phyloP scores from a whole-genome alignment of 495 filamentous ascomycete species.

The Daldinia decipiens region DNA sequence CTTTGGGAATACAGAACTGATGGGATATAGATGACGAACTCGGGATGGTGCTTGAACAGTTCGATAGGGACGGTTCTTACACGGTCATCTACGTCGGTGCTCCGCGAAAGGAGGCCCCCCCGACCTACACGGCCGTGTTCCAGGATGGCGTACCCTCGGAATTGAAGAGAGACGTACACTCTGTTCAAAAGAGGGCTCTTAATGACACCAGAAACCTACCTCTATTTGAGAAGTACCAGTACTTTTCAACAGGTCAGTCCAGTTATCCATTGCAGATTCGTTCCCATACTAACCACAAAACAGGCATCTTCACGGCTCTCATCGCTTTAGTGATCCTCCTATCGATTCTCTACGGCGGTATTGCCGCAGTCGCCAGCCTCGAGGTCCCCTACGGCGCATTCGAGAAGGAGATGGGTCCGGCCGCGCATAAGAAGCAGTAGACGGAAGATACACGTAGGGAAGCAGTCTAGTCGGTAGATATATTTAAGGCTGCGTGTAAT shows the following conservation, averaged over 20 bases:
- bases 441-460: constrained; percentile 41
- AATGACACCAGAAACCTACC: constrained; percentile 56
- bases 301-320: constrained; percentile 86
- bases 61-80: constrained; percentile 52
- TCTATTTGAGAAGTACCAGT: constrained; percentile 92
- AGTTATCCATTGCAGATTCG: not conserved
- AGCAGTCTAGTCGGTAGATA: constrained; percentile 2
- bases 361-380: constrained; percentile 79
- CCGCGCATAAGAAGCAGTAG: constrained; percentile 86
- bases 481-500: constrained; percentile 32
- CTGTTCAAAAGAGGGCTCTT: constrained; percentile 34
- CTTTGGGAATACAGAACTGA: constrained; percentile 25
- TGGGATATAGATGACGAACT: constrained; percentile 52
- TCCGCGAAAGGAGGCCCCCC: constrained; percentile 48
- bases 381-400: constrained; percentile 93
- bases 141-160: constrained; percentile 57
- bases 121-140: constrained; percentile 60
- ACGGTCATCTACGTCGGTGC: constrained; percentile 57
- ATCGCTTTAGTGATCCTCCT: constrained; percentile 70
- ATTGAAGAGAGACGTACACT: constrained; percentile 55
- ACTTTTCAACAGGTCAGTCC: constrained; percentile 72
- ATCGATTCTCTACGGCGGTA: constrained; percentile 77
- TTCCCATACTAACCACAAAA: constrained; percentile 50
- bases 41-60: constrained; percentile 49
- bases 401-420: constrained; percentile 91